Evolutionary conservation across 2,329 filamentous ascomycete species (phyloP).

Genomic region (Calonectria honghensis): DNA sequence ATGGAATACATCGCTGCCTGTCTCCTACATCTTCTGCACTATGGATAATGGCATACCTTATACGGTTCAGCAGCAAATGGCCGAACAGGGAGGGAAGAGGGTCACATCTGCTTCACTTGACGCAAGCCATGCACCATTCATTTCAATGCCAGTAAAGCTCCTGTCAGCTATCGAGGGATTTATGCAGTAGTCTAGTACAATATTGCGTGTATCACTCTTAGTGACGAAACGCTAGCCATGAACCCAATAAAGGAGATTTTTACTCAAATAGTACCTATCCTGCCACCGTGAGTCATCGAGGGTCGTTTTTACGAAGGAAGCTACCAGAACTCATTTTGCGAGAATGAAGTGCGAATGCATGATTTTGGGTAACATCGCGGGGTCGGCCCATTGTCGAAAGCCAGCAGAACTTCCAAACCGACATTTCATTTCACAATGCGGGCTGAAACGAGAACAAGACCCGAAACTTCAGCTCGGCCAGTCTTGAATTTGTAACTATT

Average conservation of each 20-base stretch:
- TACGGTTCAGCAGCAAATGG: conserved; percentile 18
- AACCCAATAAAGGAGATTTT: not conserved
- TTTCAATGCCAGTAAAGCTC: not conserved
- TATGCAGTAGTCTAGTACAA: not conserved
- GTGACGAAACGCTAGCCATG: not conserved
- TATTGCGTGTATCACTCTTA: not conserved
- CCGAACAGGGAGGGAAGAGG: not conserved
- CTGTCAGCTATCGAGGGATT: not conserved
- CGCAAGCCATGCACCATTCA: conserved; percentile 14
- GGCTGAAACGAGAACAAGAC: no score
- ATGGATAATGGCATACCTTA: conserved; percentile 11
- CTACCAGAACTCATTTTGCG: no score
- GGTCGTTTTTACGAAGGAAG: no score
- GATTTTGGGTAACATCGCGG: no score
- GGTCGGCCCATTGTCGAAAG: no score
- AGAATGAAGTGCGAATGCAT: no score
- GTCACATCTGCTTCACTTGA: not conserved
- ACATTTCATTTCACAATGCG: no score
- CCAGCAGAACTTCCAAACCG: no score
- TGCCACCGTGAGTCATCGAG: no score
- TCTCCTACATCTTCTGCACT: conserved; percentile 9
- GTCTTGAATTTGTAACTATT: no score
- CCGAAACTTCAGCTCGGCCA: no score
- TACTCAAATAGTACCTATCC: not conserved
- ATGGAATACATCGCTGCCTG: not conserved